Percentiles rank a stretch among this genome's conserved stretches.
phyloP scores from a whole-genome alignment of 495 filamentous ascomycete genomes.

The Penicillium mononematosum region DNA sequence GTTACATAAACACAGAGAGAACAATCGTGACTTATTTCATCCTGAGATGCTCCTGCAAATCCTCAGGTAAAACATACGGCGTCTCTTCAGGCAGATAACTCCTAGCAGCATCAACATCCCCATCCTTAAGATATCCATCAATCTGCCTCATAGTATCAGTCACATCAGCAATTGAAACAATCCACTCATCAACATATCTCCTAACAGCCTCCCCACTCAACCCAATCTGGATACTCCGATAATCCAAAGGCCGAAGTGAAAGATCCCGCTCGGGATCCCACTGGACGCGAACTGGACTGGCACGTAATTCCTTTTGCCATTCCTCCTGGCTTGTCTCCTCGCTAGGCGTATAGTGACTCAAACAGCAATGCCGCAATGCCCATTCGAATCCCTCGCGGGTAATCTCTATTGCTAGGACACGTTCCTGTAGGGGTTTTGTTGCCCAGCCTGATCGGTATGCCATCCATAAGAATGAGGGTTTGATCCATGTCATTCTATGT shows the following conservation, averaged over 20 bases:
- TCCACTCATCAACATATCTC: constrained; percentile 51
- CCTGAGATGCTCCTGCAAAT: constrained; percentile 26
- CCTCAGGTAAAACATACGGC: constrained; percentile 42
- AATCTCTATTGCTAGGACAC: constrained; percentile 55
- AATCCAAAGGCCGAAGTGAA: constrained; percentile 37
- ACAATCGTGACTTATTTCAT: neutral
- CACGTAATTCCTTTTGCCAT: constrained; percentile 28
- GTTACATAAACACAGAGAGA: neutral
- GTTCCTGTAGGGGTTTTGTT: constrained; percentile 48
- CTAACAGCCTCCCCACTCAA: constrained; percentile 42
- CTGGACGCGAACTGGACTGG: constrained; percentile 52
- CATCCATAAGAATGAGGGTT: constrained; percentile 66
- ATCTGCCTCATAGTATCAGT: constrained; percentile 51
- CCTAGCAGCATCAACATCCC: constrained; percentile 30
- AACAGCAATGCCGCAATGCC: constrained; percentile 33
- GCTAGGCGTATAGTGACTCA: constrained; percentile 18
- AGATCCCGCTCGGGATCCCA: constrained; percentile 62
- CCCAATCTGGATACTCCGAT: constrained; percentile 62
- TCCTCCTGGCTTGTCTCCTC: constrained; percentile 5
- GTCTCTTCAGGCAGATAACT: constrained; percentile 48
- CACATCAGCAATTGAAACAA: constrained; percentile 57
- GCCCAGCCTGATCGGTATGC: constrained; percentile 59
- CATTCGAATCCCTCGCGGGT: constrained; percentile 42
- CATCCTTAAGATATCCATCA: constrained; percentile 44
- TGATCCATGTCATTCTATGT: constrained; percentile 66